Conservation (phyloP, 768 basidiomycete genomes). For the Amanita brunnescens region DNA sequence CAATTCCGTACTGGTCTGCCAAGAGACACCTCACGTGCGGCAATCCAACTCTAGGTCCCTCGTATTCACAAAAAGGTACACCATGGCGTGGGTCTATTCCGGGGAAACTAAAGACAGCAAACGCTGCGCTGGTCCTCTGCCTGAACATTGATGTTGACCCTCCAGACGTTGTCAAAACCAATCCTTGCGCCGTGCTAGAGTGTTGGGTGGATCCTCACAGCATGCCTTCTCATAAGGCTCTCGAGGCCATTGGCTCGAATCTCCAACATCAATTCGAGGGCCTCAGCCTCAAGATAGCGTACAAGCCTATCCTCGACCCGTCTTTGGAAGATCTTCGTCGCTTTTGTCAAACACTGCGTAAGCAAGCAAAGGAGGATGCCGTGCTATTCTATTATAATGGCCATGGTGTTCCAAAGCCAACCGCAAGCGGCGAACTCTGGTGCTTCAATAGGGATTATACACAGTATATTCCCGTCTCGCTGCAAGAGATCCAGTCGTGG, state of each 20-base stretch:
- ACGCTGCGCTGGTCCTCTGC: conserved; percentile 84
- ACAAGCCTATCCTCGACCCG: conserved; percentile 93
- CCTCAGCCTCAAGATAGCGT: conserved; percentile 86
- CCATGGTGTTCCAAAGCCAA: conserved; percentile 96
- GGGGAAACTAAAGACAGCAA: conserved; percentile 84
- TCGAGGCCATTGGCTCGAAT: conserved; percentile 89
- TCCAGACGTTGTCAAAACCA: conserved; percentile 95
- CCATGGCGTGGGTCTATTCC: conserved; percentile 78
- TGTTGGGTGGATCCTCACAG: conserved; percentile 97
- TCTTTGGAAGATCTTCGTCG: conserved; percentile 89
- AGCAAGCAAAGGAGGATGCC: conserved; percentile 87
- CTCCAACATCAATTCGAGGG: conserved; percentile 94
- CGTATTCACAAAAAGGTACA: conserved; percentile 55
- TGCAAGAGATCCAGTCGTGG: conserved; percentile 91
- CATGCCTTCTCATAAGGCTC: conserved; percentile 86
- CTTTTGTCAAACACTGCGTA: conserved; percentile 75
- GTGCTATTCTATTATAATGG: conserved; percentile 97
- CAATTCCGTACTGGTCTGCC: conserved; percentile 76
- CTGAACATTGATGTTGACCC: conserved; percentile 97
- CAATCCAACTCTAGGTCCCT: conserved; percentile 66
- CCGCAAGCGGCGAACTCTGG: conserved; percentile 94
- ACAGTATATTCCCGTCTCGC: conserved; percentile 94
- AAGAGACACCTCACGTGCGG: conserved; percentile 90
- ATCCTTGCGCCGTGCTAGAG: conserved; percentile 89
- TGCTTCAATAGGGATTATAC: conserved; percentile 97